These are phyloP conservation scores for Stylonectria norvegica DNA, from an alignment of 2,329 filamentous ascomycete species.

Conservation along the genomic window DNA sequence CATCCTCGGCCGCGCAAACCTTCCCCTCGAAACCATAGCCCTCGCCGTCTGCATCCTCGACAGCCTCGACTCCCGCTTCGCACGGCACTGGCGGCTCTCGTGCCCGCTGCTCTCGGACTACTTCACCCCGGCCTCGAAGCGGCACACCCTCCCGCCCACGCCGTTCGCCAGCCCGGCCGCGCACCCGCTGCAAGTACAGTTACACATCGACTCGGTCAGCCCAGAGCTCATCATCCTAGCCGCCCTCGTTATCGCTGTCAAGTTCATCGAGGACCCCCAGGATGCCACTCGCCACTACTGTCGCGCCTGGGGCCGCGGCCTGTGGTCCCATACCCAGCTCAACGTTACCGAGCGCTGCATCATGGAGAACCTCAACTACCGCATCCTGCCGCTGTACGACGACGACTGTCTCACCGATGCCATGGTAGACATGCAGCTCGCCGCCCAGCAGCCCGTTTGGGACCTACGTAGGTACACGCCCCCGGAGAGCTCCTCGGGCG, in stretches of 20 bases:
- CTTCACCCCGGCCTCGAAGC: slow-evolving; percentile 34
- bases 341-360: slow-evolving; percentile 62
- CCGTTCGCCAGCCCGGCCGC: slow-evolving; percentile 29
- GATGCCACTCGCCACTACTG: slow-evolving; percentile 52
- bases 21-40: slow-evolving; percentile 60
- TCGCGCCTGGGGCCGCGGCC: slow-evolving; percentile 48
- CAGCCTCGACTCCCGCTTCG: slow-evolving; percentile 60
- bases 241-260: slow-evolving; percentile 61
- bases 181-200: slow-evolving; percentile 34
- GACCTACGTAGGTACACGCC: slow-evolving; percentile 27
- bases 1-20: slow-evolving; percentile 54
- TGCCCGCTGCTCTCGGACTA: slow-evolving; percentile 46
- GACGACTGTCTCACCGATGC: slow-evolving; percentile 56
- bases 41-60: slow-evolving; percentile 65
- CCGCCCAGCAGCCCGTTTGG: slow-evolving; percentile 36
- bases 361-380: slow-evolving; percentile 61
- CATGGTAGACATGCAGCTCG: slow-evolving; percentile 61
- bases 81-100: slow-evolving; percentile 57
- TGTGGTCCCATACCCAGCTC: slow-evolving; percentile 61
- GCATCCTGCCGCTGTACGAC: slow-evolving; percentile 59
- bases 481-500: slow-evolving; percentile 28
- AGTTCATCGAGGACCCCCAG: slow-evolving; percentile 61
- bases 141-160: slow-evolving; percentile 47
- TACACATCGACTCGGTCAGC: slow-evolving; percentile 58
- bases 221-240: slow-evolving; percentile 63